A percentile compares a stretch with the other conserved stretches of the same genome.
These are phyloP conservation scores for Arthrobotrys pseudoclavata DNA, from an alignment of 2,329 filamentous ascomycete genomes.

Conservation along the genomic window DNA sequence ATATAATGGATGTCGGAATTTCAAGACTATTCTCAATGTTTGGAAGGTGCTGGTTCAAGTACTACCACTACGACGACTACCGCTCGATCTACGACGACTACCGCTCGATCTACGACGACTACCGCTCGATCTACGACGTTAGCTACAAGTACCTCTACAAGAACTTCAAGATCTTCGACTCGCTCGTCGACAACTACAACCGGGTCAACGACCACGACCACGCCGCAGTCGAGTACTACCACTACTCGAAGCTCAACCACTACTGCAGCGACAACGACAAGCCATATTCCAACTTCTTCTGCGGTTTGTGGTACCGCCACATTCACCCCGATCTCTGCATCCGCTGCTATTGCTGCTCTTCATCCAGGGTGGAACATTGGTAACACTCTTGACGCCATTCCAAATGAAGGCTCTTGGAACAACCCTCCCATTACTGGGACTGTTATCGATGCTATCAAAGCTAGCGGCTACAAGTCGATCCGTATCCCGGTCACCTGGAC, in stretches of 20 bases:
- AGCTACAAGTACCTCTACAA: slow-evolving; percentile 8
- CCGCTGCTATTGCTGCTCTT: slow-evolving; percentile 67
- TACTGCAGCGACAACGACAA: slow-evolving; percentile 8
- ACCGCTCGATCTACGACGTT: slow-evolving; percentile 17
- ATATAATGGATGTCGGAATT: not conserved
- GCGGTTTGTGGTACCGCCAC: slow-evolving; percentile 42
- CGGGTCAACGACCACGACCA: not conserved
- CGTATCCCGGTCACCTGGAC: slow-evolving; percentile 74
- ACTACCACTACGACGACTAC: slow-evolving; percentile 30
- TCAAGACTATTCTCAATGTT: slow-evolving; percentile 59
- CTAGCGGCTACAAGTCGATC: slow-evolving; percentile 72
- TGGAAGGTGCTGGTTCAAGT: slow-evolving; percentile 39
- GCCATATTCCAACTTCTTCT: slow-evolving; percentile 22
- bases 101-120: slow-evolving; percentile 18
- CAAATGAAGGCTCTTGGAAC: slow-evolving; percentile 73
- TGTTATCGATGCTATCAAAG: slow-evolving; percentile 71
- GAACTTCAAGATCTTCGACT: slow-evolving; percentile 2
- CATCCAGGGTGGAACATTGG: slow-evolving; percentile 75
- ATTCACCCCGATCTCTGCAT: slow-evolving; percentile 61
- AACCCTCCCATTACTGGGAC: slow-evolving; percentile 70
- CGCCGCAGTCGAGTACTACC: slow-evolving; percentile 10
- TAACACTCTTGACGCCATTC: slow-evolving; percentile 73
- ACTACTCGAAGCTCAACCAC: slow-evolving; percentile 17
- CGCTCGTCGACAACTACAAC: slow-evolving; percentile 3
- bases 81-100: slow-evolving; percentile 9